phyloP scores from a whole-genome alignment of 2,329 filamentous ascomycete species.

The Mycosphaerelloides madeirae region DNA sequence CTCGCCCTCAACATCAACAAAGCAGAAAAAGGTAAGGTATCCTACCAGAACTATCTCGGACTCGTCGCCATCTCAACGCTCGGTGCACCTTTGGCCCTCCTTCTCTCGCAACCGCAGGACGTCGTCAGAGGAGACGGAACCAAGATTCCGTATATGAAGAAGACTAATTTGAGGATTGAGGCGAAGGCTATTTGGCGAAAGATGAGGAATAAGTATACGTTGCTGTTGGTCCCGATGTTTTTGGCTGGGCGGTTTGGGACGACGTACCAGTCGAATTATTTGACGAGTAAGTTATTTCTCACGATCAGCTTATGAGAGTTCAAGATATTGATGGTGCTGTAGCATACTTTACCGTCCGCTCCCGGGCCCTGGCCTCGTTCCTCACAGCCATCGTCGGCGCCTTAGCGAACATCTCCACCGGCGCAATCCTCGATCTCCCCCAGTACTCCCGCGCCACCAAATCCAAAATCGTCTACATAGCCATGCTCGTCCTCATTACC shows the following conservation, averaged over 20 bases:
- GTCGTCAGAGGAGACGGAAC: slow-evolving; percentile 40
- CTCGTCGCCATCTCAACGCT: slow-evolving; percentile 39
- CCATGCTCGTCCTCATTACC: too few relatives aligned
- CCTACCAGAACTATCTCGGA: slow-evolving; percentile 39
- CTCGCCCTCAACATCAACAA: slow-evolving; percentile 45
- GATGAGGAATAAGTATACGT: slow-evolving; percentile 29
- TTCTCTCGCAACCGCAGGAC: slow-evolving; percentile 39
- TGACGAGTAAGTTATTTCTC: slow-evolving; percentile 23
- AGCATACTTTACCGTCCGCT: slow-evolving; percentile 43
- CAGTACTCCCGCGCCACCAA: too few relatives aligned
- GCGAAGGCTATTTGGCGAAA: slow-evolving; percentile 36
- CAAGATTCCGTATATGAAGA: slow-evolving; percentile 33
- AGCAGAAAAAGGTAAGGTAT: slow-evolving; percentile 35
- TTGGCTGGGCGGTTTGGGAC: slow-evolving; percentile 40
- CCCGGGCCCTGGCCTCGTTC: slow-evolving; percentile 41
- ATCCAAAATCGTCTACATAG: too few relatives aligned
- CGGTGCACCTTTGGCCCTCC: slow-evolving; percentile 35
- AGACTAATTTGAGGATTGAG: slow-evolving; percentile 35
- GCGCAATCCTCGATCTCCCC: slow-evolving; percentile 10
- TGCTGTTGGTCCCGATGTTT: slow-evolving; percentile 40
- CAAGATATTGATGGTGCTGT: slow-evolving; percentile 12
- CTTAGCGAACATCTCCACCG: slow-evolving; percentile 8
- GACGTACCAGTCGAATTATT: slow-evolving; percentile 46
- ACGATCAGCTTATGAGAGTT: neutral
- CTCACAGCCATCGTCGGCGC: slow-evolving; percentile 38